phyloP scores from a whole-genome alignment of 148 eudicot species.

The Arctostaphylos glauca region DNA sequence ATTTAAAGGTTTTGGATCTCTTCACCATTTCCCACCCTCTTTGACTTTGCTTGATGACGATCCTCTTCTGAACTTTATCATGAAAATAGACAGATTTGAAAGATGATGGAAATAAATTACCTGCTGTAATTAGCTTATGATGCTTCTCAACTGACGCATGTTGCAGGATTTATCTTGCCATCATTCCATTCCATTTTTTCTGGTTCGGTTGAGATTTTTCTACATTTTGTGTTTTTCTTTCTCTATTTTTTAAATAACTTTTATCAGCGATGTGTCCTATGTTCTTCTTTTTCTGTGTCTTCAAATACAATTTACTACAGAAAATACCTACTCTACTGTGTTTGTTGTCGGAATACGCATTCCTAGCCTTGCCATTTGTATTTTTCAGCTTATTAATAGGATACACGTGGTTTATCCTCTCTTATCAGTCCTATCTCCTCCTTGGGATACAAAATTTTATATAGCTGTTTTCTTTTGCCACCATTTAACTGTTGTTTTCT shows the following conservation, averaged over 20 bases:
- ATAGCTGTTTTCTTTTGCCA: background rate
- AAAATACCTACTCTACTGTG: no score
- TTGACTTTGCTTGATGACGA: background rate
- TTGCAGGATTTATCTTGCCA: background rate
- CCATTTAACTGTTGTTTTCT: background rate
- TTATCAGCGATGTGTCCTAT: background rate
- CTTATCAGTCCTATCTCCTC: background rate
- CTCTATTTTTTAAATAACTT: background rate
- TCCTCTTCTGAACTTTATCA: background rate
- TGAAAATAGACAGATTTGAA: background rate
- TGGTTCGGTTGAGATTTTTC: background rate
- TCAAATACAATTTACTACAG: no score
- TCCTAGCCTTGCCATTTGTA: background rate
- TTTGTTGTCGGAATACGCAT: background rate
- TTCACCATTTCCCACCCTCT: conserved; percentile 7
- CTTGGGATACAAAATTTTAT: background rate
- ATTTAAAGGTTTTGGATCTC: conserved; percentile 66
- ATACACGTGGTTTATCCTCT: background rate
- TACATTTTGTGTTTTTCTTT: background rate
- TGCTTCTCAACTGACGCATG: background rate
- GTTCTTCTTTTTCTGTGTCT: background rate
- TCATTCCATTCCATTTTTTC: background rate
- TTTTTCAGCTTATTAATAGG: background rate
- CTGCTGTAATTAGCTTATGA: background rate
- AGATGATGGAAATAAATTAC: background rate